Base-by-base conservation (phyloP, 352 stramenopile species). In the Pythium brassicae region DNA sequence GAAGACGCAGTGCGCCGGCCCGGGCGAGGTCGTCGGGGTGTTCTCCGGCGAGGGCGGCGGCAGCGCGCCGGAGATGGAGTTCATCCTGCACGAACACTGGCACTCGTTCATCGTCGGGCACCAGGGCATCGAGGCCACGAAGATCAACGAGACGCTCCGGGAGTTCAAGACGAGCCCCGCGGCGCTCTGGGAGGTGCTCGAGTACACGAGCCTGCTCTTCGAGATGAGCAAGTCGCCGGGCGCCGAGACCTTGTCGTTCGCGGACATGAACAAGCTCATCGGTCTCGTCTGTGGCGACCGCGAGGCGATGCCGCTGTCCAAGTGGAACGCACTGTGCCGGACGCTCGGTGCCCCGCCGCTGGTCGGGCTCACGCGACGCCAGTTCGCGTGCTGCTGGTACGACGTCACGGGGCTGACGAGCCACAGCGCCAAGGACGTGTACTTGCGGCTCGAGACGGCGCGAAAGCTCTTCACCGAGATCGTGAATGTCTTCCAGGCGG, bases 371-470 rank as follows among this genome's bases (percentile, higher is more conserved):
- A 72, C 66, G 4, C 63, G 72, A 12, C 68, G 69, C 11, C 76
- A 86, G 55, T 86, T 86, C 62, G 68, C 73, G 3, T 84, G 69
- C 46, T 78, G 68, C 25, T 83, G 73, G 73, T 68, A 74, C 48
- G 65, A 80, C 35, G 64, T 86, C 12, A 62, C 78, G 1, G 66
- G 67, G 1, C 29, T 82, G 11, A 77, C 58, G 29, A 76, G 53
- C 26, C 53, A 67, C 29, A 68, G 59, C 25, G 66, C 73, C 6
- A 74, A 86, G 55, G 66, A 82, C 3, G 66, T 73, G 9, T 86
- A 77, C 50, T 62, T 83, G 22, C 59, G 63, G 19, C 52, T 83
- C 22, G 59, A 86, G 25, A 83, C 71, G 8, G 73, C 75, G 2
- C 57, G 78, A 26, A 68, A 68, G 20, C 50, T 86, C 14, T 86